Evolutionary conservation across 768 basidiomycete genomes (phyloP).

Genomic region (Phaeotremella skinneri): DNA sequence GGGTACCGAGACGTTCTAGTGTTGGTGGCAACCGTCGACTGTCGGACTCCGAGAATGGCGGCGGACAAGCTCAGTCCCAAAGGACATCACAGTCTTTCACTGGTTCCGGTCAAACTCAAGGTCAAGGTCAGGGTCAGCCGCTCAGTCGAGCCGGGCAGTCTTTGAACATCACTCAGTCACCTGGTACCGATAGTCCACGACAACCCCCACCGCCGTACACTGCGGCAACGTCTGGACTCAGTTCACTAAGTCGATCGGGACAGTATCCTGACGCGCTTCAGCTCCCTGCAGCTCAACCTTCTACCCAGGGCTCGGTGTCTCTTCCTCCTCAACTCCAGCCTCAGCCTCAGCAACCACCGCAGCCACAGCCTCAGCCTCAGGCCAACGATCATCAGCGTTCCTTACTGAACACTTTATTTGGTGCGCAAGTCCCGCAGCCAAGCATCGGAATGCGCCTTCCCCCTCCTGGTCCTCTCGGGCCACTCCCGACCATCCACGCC

Average conservation of each 20-base stretch:
- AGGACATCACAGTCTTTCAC: too few relatives aligned
- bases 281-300: too few relatives aligned
- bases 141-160: neutral
- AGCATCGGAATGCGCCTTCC: constrained; percentile 5
- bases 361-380: neutral
- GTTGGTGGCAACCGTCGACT: neutral
- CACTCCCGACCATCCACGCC: constrained; percentile 5
- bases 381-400: neutral
- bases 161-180: neutral
- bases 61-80: too few relatives aligned
- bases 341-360: constrained; percentile 6
- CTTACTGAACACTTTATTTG: neutral
- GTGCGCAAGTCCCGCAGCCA: neutral
- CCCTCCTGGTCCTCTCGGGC: constrained; percentile 9
- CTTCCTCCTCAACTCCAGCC: neutral
- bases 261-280: too few relatives aligned
- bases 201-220: neutral
- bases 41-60: neutral
- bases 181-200: neutral
- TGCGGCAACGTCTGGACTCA: neutral
- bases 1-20: too few relatives aligned
- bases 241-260: too few relatives aligned
- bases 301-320: too few relatives aligned
- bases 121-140: neutral
- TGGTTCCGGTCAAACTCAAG: neutral